Evolutionary conservation across 352 stramenopile genomes (phyloP), one percentile per base, ranked within the genome.

Genomic region (Globisporangium iwayamae): DNA sequence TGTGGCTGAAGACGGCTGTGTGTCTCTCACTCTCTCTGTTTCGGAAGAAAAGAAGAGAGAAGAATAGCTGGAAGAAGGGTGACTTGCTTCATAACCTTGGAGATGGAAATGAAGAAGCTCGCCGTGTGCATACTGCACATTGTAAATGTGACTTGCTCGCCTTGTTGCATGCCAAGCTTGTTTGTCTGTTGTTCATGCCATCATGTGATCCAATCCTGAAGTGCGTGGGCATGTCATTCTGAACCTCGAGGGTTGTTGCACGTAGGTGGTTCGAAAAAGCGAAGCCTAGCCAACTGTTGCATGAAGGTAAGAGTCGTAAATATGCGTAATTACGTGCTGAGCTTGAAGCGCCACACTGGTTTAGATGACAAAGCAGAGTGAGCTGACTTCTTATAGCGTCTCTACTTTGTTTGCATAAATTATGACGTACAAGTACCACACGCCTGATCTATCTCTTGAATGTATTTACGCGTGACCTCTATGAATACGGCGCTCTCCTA

Each of bases 251-350:
- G 9, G 54, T 41, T 32, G 46, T 56, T 55, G 57, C 11, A 63
- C 18, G 36, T 66, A 62, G 38, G 43, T 64, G 14, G 45, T 28
- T 66, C 7, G 50, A 61, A 65, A 55, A 69, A 28, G 25, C 25
- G 25, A 28, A 63, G 25, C 16, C 25, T 7, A 7, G 3, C 14
- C 4, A 34, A 41, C 25, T 56, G 50, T 55, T 36, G 43, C 28
- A 25, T 32, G 54, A 51, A 14, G 13, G 36, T 50, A 9, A 10
- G 7, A 25, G 2, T 3, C 57, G 51, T 56, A 56, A 56, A 56
- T 25, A 56, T 41, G 18, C 59, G 68, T 74, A 74, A 69, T 69
- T 74, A 74, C 68, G 39, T 53, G 43, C 71, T 73, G 69, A 76
- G 73, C 69, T 73, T 73, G 62, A 70, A 72, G 68, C 64, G 63